Evolutionary conservation across 2,329 filamentous ascomycete genomes (phyloP).

Genomic region (Cytospora chrysosperma): DNA sequence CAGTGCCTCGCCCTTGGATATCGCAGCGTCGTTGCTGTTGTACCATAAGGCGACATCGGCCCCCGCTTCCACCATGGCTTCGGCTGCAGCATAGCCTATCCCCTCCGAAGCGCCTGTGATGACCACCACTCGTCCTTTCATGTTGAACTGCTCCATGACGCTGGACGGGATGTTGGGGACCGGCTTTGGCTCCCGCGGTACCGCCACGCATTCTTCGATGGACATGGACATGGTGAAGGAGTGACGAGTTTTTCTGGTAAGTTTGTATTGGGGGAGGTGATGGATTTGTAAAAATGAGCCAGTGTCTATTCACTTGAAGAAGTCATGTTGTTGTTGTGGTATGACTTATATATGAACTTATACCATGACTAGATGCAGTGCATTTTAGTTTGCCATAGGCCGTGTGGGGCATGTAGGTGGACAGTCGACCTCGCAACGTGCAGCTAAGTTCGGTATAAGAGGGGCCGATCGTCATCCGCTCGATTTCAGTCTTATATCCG

Average conservation of each 20-base stretch:
- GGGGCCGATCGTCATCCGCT: background rate
- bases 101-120: slow-evolving; percentile 47
- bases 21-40: slow-evolving; percentile 31
- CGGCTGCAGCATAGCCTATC: slow-evolving; percentile 43
- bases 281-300: background rate
- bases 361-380: no score
- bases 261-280: no score
- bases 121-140: slow-evolving; percentile 43
- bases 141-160: slow-evolving; percentile 44
- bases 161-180: slow-evolving; percentile 41
- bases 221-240: slow-evolving; percentile 39
- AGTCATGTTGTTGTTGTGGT: background rate
- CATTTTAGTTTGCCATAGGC: background rate
- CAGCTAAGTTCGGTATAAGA: background rate
- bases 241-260: background rate
- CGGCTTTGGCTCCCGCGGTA: slow-evolving; percentile 38
- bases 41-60: slow-evolving; percentile 43
- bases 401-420: background rate
- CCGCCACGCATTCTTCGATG: slow-evolving; percentile 31
- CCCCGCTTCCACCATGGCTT: slow-evolving; percentile 46
- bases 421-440: background rate
- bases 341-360: background rate
- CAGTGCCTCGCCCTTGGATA: slow-evolving; percentile 38
- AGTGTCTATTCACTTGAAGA: background rate
- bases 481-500: background rate